A percentile compares a stretch with the other conserved stretches of the same genome.
Conservation (phyloP, 2,329 filamentous ascomycete genomes). For the Seiridium unicorne region DNA sequence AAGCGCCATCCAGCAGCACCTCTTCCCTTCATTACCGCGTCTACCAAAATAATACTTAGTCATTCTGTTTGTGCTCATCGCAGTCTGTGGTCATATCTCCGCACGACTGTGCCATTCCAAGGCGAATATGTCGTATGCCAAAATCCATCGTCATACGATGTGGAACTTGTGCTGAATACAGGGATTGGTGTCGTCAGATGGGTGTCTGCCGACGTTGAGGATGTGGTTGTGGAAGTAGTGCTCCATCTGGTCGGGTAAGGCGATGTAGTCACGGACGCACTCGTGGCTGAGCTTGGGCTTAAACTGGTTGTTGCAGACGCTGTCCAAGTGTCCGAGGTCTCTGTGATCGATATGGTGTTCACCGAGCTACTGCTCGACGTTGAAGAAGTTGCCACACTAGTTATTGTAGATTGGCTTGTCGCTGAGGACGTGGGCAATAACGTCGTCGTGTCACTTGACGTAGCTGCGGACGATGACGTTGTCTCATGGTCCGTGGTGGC, state of each 20-base stretch:
- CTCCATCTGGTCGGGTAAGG: not conserved
- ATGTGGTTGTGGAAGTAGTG: not conserved
- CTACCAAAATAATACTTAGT: not conserved
- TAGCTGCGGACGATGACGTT: not conserved
- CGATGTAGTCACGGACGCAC: not conserved
- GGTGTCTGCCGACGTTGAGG: not conserved
- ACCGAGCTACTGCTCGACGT: not conserved
- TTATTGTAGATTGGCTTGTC: not conserved
- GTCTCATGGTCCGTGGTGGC: not conserved
- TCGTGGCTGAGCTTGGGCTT: no score
- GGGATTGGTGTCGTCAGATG: not conserved
- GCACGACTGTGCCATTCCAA: constrained; percentile 7
- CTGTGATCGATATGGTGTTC: not conserved
- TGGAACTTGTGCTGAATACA: constrained; percentile 4
- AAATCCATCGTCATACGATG: constrained; percentile 9
- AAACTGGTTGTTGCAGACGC: no score
- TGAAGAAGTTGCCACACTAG: not conserved
- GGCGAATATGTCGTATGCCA: constrained; percentile 11
- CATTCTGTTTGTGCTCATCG: not conserved
- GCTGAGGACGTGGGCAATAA: not conserved
- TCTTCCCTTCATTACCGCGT: not conserved
- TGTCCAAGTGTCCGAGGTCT: not conserved
- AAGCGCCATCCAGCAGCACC: constrained; percentile 1
- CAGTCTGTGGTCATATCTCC: not conserved
- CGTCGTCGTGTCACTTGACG: not conserved